Evolutionary conservation across 768 basidiomycete species (phyloP), one percentile per base, ranked within the genome.

Genomic region (Leucocoprinus birnbaumii): DNA sequence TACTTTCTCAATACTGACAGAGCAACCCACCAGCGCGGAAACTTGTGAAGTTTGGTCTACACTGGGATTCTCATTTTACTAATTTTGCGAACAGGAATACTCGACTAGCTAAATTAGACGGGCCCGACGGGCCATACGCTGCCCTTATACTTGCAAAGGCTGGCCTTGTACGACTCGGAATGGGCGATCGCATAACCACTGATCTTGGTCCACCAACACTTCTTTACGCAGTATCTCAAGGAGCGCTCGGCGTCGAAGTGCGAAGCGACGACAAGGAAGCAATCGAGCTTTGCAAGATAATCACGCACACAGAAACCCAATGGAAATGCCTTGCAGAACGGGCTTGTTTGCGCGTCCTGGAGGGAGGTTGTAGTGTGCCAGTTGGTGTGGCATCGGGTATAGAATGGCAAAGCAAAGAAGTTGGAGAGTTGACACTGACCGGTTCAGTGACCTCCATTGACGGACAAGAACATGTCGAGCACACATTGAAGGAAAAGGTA

Each of bases 321-420:
- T 92, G 86, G 86, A 72, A 65, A 52, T 91, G 88, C 63, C 73
- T 80, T 22, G 93, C 94, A 1, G 97, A 99, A 71, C 83, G 97
- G 13, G 90, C 88, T 1, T 88, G 90, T 69, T 74, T 98, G 59
- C 78, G 87, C n/a, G 86, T 87, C 21, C 76, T 98, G 50, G 97
- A 98, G 70, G 97, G 97, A 25, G 97, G 97, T 22, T 99, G 97
- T 72, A 94, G 91, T 58, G 95, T 99, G 0, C 96, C 96, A 2
- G 94, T 99, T 14, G 96, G 95, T 3, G 86, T 92, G 25, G 73
- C 77, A 48, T 85, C 83, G 25, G 71, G 66, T 44, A 68, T 88
- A 53, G 67, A 69, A 10, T 72, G 65, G 22, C 65, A 10, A 59
- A 57, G 11, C 61, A 58, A 21, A 9, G 41, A 55, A 13, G 27